A percentile compares a stretch with the other conserved stretches of the same genome.
Conservation (phyloP, 345 rosid species). For the Rubroshorea leprosula region DNA sequence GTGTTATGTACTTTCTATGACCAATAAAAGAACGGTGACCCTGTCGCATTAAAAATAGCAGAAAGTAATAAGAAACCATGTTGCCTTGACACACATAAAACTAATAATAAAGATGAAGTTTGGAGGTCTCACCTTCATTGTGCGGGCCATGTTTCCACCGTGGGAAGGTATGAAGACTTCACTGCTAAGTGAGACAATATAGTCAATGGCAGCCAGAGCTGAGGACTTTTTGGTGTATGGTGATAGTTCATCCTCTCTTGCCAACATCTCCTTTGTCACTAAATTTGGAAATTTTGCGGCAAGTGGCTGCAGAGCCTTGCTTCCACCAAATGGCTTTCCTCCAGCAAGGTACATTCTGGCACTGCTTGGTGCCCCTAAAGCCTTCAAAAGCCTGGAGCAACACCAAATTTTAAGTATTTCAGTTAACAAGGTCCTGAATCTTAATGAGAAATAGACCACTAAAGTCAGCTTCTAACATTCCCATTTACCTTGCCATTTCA, state of each 20-base stretch:
- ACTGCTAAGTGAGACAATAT: slow-evolving; percentile 61
- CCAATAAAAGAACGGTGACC: slow-evolving; percentile 75
- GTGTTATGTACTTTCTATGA: slow-evolving; percentile 63
- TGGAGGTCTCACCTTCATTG: slow-evolving; percentile 43
- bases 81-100: neutral
- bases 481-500: slow-evolving; percentile 53
- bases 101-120: neutral
- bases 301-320: slow-evolving; percentile 51
- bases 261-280: slow-evolving; percentile 52
- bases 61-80: neutral
- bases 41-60: slow-evolving; percentile 19
- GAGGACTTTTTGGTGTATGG: slow-evolving; percentile 54
- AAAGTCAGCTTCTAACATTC: neutral
- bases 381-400: slow-evolving; percentile 50
- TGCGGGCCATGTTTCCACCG: slow-evolving; percentile 82
- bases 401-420: neutral
- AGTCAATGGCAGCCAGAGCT: slow-evolving; percentile 68
- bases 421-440: neutral
- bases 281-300: slow-evolving; percentile 43
- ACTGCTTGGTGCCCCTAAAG: slow-evolving; percentile 52
- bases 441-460: neutral
- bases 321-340: slow-evolving; percentile 70
- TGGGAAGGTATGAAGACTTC: slow-evolving; percentile 74
- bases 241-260: slow-evolving; percentile 48
- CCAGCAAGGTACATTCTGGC: slow-evolving; percentile 62